Evolutionary conservation across 768 basidiomycete species (phyloP), one percentile per base, ranked within the genome.

Genomic region (Psilocybe subaeruginosa): DNA sequence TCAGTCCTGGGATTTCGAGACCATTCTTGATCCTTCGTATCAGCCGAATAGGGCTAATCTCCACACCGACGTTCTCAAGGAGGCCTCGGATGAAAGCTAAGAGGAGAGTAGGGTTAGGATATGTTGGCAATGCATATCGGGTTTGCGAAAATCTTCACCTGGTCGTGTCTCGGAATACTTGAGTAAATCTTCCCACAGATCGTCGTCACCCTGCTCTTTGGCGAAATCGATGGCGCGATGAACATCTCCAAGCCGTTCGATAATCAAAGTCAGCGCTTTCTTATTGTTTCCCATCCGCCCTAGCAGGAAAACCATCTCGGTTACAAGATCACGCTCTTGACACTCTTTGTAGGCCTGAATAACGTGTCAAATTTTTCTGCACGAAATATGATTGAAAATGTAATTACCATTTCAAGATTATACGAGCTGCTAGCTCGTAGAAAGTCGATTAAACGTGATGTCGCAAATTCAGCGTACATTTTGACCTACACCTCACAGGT

Each of bases 221-320:
- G 96, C 97, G 64, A 99, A 99, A 60, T 98, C 97, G 68, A 99
- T 99, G 3, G 97, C 96, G 60, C 94, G 81, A 64, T 95, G 84
- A 0, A 99, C 97, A 69, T 99, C 96, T 0, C 91, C 95, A 4
- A 99, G 79, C 14, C 95, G 84, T 72, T 99, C 95, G 60, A 99
- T 99, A 66, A 99, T 99, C 17, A 99, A 84, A 61, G 87, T 91
- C 62, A 99, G 74, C 1, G 97, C 97, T 68, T 93, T 84, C 80
- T 95, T 97, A 74, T 97, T 97, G 74, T 98, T 93, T 8, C 97
- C 97, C 96, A 99, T 98, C 30, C 93, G 86, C 0, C 97, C 97
- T 0, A 99, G 86, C 0, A 99, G 82, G 77, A 97, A 99, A 16
- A 99, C 97, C 94, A 97, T 97, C 76, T 99, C 97, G 0, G 87